phyloP scores from a whole-genome alignment of 2,329 filamentous ascomycete genomes.

The Akanthomyces dipterigenus region DNA sequence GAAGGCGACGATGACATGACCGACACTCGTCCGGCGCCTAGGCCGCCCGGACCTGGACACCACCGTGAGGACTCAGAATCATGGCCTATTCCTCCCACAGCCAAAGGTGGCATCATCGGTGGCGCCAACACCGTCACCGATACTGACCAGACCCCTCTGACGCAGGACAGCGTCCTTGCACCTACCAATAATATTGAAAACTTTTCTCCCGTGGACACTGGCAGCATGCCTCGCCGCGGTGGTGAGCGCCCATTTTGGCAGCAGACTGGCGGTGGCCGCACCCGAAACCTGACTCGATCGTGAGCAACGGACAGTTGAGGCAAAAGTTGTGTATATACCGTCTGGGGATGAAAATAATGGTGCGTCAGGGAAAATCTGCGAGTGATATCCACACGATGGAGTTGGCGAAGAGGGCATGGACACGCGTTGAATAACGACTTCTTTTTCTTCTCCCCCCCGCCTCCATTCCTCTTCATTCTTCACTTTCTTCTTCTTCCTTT shows the following conservation, averaged over 20 bases:
- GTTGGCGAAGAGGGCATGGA: not conserved
- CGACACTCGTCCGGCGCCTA: constrained; percentile 7
- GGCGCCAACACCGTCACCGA: not conserved
- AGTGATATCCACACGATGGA: not conserved
- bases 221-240: constrained; percentile 7
- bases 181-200: not conserved
- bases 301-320: constrained; percentile 8
- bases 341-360: not conserved
- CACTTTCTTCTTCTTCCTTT: too few relatives aligned
- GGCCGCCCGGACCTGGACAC: not conserved
- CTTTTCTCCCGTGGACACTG: constrained; percentile 1
- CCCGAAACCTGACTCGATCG: constrained; percentile 7
- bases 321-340: not conserved
- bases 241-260: constrained; percentile 12
- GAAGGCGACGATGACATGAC: constrained; percentile 2
- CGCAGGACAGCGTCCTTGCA: not conserved
- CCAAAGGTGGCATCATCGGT: not conserved
- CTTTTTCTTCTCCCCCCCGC: too few relatives aligned
- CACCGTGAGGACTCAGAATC: not conserved
- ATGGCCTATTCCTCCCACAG: constrained; percentile 4
- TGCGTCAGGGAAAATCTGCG: not conserved
- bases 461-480: not conserved
- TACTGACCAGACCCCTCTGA: constrained; percentile 1
- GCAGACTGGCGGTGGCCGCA: constrained; percentile 11
- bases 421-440: not conserved